Conservation (phyloP, 495 filamentous ascomycete genomes). For the Antarctomyces pellizariae region DNA sequence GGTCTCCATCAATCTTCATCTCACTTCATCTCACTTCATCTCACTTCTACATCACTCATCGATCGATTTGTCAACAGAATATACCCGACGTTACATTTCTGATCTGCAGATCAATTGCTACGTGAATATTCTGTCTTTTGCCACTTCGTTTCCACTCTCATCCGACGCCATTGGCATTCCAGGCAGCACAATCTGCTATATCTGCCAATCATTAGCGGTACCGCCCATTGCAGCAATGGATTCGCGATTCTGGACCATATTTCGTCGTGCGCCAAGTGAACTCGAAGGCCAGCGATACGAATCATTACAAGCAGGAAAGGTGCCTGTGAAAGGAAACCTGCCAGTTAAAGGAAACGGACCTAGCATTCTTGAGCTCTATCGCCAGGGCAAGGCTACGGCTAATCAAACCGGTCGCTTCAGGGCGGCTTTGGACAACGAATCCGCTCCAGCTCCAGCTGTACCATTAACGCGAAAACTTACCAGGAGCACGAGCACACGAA, state of each 20-base stretch:
- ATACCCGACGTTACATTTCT: background rate
- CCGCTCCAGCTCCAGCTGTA: constrained; percentile 1
- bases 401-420: constrained; percentile 1
- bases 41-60: too few species aligned
- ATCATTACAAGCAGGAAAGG: constrained; percentile 6
- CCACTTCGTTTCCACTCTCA: background rate
- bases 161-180: background rate
- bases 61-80: too few species aligned
- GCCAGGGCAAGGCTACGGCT: constrained; percentile 3
- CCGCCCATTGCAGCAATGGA: background rate
- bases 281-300: constrained; percentile 10
- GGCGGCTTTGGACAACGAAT: background rate
- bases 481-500: constrained; percentile 3
- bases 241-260: constrained; percentile 6
- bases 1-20: too few species aligned
- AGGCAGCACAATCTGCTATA: background rate
- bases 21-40: too few species aligned
- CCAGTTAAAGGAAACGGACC: constrained; percentile 13
- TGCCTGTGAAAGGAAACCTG: constrained; percentile 12
- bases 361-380: constrained; percentile 4
- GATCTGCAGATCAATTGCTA: background rate
- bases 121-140: background rate
- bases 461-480: background rate
- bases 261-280: constrained; percentile 4
- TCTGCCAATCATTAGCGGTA: constrained; percentile 1